Evolutionary conservation across 805 yeast genomes (phyloP).

Genomic region (Metschnikowia reukaufii): DNA sequence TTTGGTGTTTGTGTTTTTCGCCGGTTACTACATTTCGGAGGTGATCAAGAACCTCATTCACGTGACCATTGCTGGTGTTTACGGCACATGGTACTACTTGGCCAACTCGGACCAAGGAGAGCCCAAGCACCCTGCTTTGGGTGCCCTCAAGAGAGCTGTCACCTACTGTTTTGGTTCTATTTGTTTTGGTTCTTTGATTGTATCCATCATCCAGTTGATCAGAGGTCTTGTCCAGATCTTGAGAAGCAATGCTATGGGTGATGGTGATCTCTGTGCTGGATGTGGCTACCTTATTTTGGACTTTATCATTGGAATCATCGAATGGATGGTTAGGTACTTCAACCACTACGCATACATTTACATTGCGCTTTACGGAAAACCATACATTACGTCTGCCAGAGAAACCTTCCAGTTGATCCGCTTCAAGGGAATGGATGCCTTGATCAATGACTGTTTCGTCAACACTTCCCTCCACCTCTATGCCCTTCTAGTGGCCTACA

Average conservation of each 20-base stretch:
- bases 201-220: conserved; percentile 67
- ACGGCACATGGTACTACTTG: conserved; percentile 89
- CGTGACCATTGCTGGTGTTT: conserved; percentile 78
- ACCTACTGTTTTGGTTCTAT: conserved; percentile 89
- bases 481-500: conserved; percentile 66
- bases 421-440: conserved; percentile 78
- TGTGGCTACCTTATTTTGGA: conserved; percentile 55
- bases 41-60: conserved; percentile 80
- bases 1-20: conserved; percentile 71
- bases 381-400: conserved; percentile 71
- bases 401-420: conserved; percentile 79
- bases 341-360: conserved; percentile 89
- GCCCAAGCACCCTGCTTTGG: conserved; percentile 77
- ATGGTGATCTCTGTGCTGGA: conserved; percentile 53
- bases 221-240: conserved; percentile 53
- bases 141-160: conserved; percentile 76
- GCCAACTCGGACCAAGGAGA: conserved; percentile 72
- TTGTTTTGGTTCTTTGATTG: conserved; percentile 78
- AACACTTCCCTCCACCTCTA: conserved; percentile 78
- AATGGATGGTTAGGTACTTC: conserved; percentile 82
- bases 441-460: conserved; percentile 81
- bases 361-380: conserved; percentile 82
- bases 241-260: conserved; percentile 51
- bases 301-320: conserved; percentile 60
- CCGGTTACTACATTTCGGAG: conserved; percentile 82